Evolutionary conservation across 2,329 filamentous ascomycete species (phyloP).

Genomic region (Pseudogymnoascus sp.): DNA sequence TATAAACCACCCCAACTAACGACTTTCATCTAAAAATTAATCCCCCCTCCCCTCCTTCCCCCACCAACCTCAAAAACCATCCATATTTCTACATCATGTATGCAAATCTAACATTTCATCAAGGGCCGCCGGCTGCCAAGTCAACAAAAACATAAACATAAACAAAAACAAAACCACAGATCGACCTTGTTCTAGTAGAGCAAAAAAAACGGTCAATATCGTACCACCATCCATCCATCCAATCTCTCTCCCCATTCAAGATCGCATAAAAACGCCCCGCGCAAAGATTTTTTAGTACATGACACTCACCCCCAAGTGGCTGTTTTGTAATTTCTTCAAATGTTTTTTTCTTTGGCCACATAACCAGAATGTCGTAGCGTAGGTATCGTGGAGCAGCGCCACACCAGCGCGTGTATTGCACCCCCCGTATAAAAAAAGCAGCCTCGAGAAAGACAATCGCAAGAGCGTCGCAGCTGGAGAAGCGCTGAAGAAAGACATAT

Average conservation of each 20-base stretch:
- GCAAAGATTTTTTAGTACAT: neutral
- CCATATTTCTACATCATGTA: no score
- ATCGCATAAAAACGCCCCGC: neutral
- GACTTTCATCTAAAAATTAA: no score
- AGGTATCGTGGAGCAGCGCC: no score
- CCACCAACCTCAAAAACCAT: no score
- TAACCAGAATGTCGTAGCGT: neutral
- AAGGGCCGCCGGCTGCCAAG: neutral
- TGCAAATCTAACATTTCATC: slow-evolving; percentile 6
- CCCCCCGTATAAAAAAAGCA: neutral
- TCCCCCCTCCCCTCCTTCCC: no score
- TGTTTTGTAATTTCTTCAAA: neutral
- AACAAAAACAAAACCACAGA: no score
- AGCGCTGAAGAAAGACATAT: neutral
- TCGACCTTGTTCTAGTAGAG: neutral
- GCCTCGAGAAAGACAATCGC: neutral
- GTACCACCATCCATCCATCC: neutral
- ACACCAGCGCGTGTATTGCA: neutral
- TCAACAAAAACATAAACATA: no score
- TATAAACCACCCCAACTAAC: no score
- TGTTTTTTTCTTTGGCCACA: neutral
- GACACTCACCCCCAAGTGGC: neutral
- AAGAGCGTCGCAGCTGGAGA: neutral
- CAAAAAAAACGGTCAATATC: neutral
- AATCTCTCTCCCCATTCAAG: neutral